A percentile compares a stretch with the other conserved stretches of the same genome.
Conservation (phyloP, 1,284 basidiomycete genomes). For the Phylloporus sp. region DNA sequence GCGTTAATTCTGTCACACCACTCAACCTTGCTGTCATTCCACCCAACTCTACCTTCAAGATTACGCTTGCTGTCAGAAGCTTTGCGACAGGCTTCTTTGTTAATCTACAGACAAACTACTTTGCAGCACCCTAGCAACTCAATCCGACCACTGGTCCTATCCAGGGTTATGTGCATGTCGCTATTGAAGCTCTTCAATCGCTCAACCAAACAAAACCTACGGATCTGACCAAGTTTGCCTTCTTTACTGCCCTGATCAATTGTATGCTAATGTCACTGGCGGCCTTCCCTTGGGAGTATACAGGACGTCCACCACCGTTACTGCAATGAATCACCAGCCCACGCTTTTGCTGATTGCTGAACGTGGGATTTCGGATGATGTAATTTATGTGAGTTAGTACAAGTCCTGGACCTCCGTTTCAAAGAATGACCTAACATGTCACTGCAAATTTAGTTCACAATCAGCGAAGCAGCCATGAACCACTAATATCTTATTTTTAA, state of each 20-base stretch:
- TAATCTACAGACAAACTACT: conserved; percentile 64
- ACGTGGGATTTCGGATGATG: conserved; percentile 69
- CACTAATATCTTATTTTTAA: too few species aligned
- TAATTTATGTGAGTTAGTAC: conserved; percentile 64
- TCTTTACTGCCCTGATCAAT: conserved; percentile 77
- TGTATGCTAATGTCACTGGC: conserved; percentile 63
- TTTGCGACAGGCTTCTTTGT: conserved; percentile 62
- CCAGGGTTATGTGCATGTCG: conserved; percentile 71
- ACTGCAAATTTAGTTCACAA: conserved; percentile 53
- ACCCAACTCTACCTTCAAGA: conserved; percentile 55
- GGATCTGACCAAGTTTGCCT: conserved; percentile 67
- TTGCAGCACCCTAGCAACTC: conserved; percentile 66
- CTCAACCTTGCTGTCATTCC: conserved; percentile 52
- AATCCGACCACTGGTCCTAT: conserved; percentile 57
- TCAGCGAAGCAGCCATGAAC: conserved; percentile 22
- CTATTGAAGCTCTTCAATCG: conserved; percentile 63
- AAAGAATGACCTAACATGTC: conserved; percentile 10
- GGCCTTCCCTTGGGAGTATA: conserved; percentile 69
- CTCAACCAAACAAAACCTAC: conserved; percentile 61
- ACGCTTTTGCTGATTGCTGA: conserved; percentile 61
- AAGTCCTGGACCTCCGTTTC: neutral
- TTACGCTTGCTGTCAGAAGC: conserved; percentile 54
- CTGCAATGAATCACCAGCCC: conserved; percentile 70
- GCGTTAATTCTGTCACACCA: conserved; percentile 57
- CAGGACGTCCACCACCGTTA: conserved; percentile 59